Base-by-base conservation (phyloP, 208 protist species). In the Leishmania arabica region DNA sequence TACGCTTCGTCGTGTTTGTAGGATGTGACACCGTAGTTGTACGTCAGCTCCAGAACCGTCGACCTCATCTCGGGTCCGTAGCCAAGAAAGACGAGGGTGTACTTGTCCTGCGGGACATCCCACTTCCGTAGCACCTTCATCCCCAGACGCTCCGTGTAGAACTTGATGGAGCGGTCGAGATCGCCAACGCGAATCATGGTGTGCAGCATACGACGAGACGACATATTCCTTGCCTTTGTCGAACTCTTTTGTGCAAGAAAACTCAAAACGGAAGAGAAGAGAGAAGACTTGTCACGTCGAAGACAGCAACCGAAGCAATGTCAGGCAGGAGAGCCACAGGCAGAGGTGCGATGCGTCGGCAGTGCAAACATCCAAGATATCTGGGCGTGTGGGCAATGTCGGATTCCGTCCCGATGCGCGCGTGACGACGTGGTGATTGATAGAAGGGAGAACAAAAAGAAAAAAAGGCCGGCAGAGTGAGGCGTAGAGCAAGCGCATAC, bases 111-210 rank as follows among this genome's bases (percentile, higher is more conserved):
- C 40, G 88, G 87, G 68, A 86, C 71, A 73, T 96, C 95, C 90
- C 92, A 96, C 88, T 91, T 93, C 78, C 93, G 88, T 66, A 95
- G 86, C 54, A 95, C 78, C 71, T 75, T 86, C 93, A 96, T 97
- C 42, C 92, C 92, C 11, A 96, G 84, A 24, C 79, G 82, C 79
- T 96, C 77, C 21, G 93, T 94, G 87, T 96, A 97, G 65, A 96
- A 98, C 47, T 93, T 86, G 75, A 96, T 91, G 69, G 91, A 95
- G 54, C 92, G 90, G 45, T 97, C 87, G 6, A 97, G 86, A 71
- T 96, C 89, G 17, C 91, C 92, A 17, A 98, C 92, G 71, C 95
- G 92, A 79, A 98, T 93, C 92, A 98, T 98, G 58, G 92, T 96
- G 80, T 97, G 93, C 45, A 95, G 78, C 82, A 96, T 76, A 60